Conservation (phyloP, 208 protist species). For the Trypanosoma melophagium region DNA sequence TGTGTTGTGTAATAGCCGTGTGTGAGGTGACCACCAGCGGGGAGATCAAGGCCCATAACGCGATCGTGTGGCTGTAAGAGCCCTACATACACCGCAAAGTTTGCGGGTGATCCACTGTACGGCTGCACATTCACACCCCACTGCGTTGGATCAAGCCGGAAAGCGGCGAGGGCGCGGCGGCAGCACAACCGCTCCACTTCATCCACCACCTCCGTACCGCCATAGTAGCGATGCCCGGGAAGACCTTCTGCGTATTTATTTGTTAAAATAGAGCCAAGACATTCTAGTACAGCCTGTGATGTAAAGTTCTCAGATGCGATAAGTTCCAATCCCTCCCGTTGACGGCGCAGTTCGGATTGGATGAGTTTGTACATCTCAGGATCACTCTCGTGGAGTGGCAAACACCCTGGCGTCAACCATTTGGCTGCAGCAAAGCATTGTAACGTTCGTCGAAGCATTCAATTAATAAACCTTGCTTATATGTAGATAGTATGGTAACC, state of each 20-base stretch:
- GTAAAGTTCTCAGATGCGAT: slow-evolving; percentile 96
- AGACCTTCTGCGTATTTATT: slow-evolving; percentile 98
- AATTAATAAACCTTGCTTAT: too few species aligned
- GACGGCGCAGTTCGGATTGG: slow-evolving; percentile 42
- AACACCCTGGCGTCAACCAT: slow-evolving; percentile 22
- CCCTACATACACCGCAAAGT: slow-evolving; percentile 93
- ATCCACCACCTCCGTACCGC: slow-evolving; percentile 95
- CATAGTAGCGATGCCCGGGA: slow-evolving; percentile 93
- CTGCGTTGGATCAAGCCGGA: slow-evolving; percentile 73
- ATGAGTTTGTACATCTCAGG: slow-evolving; percentile 43
- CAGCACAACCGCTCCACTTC: slow-evolving; percentile 87
- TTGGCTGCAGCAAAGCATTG: too few species aligned
- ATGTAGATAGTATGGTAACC: too few species aligned
- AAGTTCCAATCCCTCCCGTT: slow-evolving; percentile 51
- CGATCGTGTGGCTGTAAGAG: slow-evolving; percentile 93
- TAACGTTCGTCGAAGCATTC: too few species aligned
- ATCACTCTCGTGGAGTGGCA: slow-evolving; percentile 41
- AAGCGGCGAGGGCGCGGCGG: slow-evolving; percentile 86
- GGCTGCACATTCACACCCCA: slow-evolving; percentile 99
- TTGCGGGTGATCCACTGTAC: slow-evolving; percentile 94
- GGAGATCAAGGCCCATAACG: slow-evolving; percentile 93
- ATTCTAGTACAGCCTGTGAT: slow-evolving; percentile 92
- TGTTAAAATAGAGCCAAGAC: slow-evolving; percentile 91
- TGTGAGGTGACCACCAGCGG: slow-evolving; percentile 79
- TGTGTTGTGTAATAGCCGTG: slow-evolving; percentile 94